These are phyloP conservation scores for Anisodus acutangulus DNA, from an alignment of 257 asterid genomes.

Conservation along the genomic window DNA sequence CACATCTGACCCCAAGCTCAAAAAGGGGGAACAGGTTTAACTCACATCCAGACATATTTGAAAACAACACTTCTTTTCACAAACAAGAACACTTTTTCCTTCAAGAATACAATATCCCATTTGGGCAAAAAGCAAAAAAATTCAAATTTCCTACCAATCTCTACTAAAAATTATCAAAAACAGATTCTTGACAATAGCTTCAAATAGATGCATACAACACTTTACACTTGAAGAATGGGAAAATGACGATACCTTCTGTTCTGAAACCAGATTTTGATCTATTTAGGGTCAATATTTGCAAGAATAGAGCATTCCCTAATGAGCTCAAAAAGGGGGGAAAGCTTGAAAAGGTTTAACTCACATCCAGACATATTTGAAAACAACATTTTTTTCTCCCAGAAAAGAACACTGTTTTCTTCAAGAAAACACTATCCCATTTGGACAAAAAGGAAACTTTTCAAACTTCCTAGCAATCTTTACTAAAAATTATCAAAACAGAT, in stretches of 20 bases:
- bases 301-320: slow-evolving; percentile 90
- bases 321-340: slow-evolving; percentile 42
- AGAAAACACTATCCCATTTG: slow-evolving; percentile 3
- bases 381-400: too few relatives aligned
- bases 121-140: neutral
- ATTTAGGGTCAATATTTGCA: slow-evolving; percentile 89
- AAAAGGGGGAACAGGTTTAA: neutral
- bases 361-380: too few relatives aligned
- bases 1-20: slow-evolving; percentile 3
- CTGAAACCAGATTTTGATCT: slow-evolving; percentile 99
- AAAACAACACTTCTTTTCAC: neutral
- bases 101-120: neutral
- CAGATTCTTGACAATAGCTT: neutral
- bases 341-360: neutral
- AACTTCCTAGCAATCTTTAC: slow-evolving; percentile 6
- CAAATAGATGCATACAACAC: neutral
- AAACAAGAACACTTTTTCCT: neutral
- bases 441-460: neutral
- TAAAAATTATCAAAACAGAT: too few relatives aligned
- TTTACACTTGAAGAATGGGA: neutral
- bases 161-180: neutral
- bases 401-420: neutral
- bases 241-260: slow-evolving; percentile 68
- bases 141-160: neutral
- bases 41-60: slow-evolving; percentile 1